These are phyloP conservation scores for Beverwykella pulmonaria DNA, from an alignment of 495 filamentous ascomycete species.

Conservation along the genomic window DNA sequence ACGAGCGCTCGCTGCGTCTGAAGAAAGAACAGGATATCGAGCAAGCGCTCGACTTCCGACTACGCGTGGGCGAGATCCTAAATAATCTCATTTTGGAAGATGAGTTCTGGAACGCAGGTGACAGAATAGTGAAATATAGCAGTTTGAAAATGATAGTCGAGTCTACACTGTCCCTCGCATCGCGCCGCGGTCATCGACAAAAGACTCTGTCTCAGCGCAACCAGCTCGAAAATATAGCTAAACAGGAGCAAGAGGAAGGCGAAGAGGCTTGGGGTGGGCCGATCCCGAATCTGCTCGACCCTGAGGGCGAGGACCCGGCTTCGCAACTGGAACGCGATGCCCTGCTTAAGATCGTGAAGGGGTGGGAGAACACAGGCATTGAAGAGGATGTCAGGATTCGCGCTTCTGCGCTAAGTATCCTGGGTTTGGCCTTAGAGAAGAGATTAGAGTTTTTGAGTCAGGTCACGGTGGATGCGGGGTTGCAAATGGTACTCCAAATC, in stretches of 20 bases:
- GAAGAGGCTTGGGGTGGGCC: constrained; percentile 59
- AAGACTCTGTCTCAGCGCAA: constrained; percentile 59
- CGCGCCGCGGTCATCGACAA: constrained; percentile 61
- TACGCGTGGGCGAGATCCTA: constrained; percentile 32
- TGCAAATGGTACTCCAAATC: constrained; percentile 69
- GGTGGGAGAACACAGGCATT: constrained; percentile 71
- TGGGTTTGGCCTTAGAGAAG: constrained; percentile 68
- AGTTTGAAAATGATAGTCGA: constrained; percentile 55
- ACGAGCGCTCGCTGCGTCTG: constrained; percentile 18
- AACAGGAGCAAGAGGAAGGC: constrained; percentile 49
- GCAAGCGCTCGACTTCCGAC: constrained; percentile 35
- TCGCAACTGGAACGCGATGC: constrained; percentile 40
- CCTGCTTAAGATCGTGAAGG: constrained; percentile 66
- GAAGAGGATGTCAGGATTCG: constrained; percentile 78
- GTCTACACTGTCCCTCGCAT: constrained; percentile 66
- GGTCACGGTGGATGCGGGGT: constrained; percentile 55
- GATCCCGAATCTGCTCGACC: constrained; percentile 47
- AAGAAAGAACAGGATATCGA: constrained; percentile 60
- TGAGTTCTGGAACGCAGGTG: constrained; percentile 61
- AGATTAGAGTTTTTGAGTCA: constrained; percentile 60
- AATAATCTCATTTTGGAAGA: constrained; percentile 21
- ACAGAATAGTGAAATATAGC: neutral
- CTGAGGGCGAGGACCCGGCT: constrained; percentile 47
- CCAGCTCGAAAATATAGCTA: constrained; percentile 53
- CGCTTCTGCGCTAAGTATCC: constrained; percentile 74